Conservation (phyloP, 352 stramenopile species). For the Phytopythium kandeliae region DNA sequence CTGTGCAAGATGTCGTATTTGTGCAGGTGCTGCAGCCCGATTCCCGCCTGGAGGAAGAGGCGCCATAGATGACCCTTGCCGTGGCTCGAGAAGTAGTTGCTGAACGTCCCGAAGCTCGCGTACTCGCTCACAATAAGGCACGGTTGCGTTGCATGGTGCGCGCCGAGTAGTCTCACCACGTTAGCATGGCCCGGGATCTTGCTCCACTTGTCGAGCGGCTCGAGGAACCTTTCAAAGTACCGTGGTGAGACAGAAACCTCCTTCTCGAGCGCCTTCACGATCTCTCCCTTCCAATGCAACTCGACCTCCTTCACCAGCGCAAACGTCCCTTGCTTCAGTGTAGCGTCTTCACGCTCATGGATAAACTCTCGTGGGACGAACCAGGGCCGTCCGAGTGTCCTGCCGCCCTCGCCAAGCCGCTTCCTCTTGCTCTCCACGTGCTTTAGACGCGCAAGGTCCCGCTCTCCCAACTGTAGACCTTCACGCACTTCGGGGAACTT, state of each 20-base stretch:
- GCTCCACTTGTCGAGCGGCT: constrained; percentile 14
- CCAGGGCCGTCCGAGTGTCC: neutral
- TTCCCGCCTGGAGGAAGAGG: constrained; percentile 16
- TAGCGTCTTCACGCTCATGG: too few relatives aligned
- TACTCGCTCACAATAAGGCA: constrained; percentile 23
- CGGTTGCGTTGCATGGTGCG: constrained; percentile 17
- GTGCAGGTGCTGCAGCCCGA: constrained; percentile 51
- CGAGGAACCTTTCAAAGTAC: neutral
- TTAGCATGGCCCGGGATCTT: constrained; percentile 16
- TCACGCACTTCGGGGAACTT: neutral
- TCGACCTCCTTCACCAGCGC: neutral
- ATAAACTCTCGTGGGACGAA: neutral
- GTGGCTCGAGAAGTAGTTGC: constrained; percentile 5
- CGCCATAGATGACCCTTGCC: constrained; percentile 5
- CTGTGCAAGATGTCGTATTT: constrained; percentile 43
- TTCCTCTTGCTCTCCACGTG: neutral
- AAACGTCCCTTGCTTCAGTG: neutral
- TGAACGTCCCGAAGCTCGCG: constrained; percentile 9
- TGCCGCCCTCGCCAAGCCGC: neutral
- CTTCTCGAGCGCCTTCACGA: neutral
- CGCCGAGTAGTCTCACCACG: constrained; percentile 19
- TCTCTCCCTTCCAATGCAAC: neutral
- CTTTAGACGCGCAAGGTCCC: neutral
- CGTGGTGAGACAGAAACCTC: neutral
- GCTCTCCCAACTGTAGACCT: neutral